Conservation (phyloP, 768 basidiomycete genomes). For the Dioszegia crocea region DNA sequence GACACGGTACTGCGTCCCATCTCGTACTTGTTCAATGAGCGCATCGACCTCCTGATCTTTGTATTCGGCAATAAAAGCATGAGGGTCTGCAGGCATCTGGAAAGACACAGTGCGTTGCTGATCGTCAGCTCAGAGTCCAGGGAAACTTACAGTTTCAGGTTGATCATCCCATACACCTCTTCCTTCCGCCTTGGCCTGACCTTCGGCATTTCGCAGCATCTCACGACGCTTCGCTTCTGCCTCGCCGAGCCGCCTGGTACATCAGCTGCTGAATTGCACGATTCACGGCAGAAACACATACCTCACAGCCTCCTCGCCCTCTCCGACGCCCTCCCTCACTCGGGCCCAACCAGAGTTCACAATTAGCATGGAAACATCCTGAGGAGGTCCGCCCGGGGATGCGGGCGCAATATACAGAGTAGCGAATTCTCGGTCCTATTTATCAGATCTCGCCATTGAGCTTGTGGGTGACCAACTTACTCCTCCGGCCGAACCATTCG, state of each 20-base stretch:
- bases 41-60: constrained; percentile 88
- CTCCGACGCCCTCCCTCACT: constrained; percentile 63
- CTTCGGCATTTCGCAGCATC: constrained; percentile 53
- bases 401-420: constrained; percentile 43
- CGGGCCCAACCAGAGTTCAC: constrained; percentile 89
- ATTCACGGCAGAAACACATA: no score
- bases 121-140: neutral
- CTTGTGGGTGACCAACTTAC: neutral
- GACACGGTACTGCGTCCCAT: constrained; percentile 83
- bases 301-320: constrained; percentile 55
- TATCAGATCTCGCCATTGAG: neutral
- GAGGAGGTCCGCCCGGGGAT: constrained; percentile 46
- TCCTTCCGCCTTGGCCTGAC: constrained; percentile 43
- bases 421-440: constrained; percentile 45
- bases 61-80: constrained; percentile 82
- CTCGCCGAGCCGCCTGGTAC: constrained; percentile 53
- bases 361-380: constrained; percentile 51
- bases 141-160: constrained; percentile 39
- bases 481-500: neutral
- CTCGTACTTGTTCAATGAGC: constrained; percentile 87
- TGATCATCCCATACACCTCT: constrained; percentile 73
- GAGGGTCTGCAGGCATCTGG: constrained; percentile 83
- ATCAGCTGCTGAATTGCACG: no score
- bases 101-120: constrained; percentile 72
- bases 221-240: constrained; percentile 76